These are phyloP conservation scores for Orychophragmus violaceus DNA, from an alignment of 345 rosid species.

Conservation along the genomic window DNA sequence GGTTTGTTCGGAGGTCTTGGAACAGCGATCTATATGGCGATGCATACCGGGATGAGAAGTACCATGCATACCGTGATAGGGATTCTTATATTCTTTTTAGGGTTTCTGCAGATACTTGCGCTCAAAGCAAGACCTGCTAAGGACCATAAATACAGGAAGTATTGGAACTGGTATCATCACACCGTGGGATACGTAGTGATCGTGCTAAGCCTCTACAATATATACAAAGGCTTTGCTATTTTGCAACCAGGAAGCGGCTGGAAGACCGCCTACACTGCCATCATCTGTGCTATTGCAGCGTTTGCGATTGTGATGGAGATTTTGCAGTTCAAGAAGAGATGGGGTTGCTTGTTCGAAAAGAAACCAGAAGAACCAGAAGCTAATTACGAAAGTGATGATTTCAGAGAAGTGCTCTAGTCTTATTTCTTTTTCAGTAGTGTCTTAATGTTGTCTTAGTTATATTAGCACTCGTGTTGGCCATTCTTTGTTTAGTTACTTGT, in stretches of 20 bases:
- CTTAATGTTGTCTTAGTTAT: too few species aligned
- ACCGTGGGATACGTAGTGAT: conserved; percentile 51
- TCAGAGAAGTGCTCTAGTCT: too few species aligned
- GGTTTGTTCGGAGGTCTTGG: conserved; percentile 40
- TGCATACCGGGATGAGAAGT: not conserved
- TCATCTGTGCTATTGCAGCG: too few species aligned
- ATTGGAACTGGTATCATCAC: conserved; percentile 81
- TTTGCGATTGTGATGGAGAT: too few species aligned
- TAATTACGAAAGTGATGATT: not conserved
- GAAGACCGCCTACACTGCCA: too few species aligned
- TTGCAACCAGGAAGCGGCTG: not conserved
- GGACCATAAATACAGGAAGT: conserved; percentile 59
- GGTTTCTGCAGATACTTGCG: conserved; percentile 18
- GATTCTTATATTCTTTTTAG: not conserved
- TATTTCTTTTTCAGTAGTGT: too few species aligned
- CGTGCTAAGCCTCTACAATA: conserved; percentile 44
- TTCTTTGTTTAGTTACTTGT: too few species aligned
- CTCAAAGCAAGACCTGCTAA: conserved; percentile 45
- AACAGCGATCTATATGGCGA: conserved; percentile 25
- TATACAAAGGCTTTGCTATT: conserved; percentile 47
- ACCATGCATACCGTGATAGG: conserved; percentile 1
- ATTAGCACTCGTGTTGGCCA: too few species aligned
- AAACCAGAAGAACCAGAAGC: not conserved
- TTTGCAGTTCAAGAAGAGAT: not conserved
- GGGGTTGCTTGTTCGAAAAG: not conserved